Evolutionary conservation across 2,329 filamentous ascomycete genomes (phyloP), one percentile per base, ranked within the genome.

Genomic region (Colletotrichum liriopes): DNA sequence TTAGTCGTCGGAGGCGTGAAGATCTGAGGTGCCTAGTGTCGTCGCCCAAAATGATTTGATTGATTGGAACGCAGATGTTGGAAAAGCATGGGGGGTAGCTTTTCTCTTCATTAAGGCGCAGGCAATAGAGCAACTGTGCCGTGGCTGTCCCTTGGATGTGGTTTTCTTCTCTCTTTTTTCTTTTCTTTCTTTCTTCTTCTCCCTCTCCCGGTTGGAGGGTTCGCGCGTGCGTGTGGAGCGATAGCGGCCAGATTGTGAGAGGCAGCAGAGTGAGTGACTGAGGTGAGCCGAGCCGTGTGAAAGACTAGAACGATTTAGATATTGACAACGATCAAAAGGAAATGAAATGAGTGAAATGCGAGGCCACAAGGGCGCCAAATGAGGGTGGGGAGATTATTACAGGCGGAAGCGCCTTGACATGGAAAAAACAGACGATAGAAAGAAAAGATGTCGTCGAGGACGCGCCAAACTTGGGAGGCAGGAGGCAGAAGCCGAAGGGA

Each of bases 231-330:
- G 23, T 68, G 51, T 62, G 58, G 43, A 55, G 32, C 35, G 58
- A 29, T 32, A 20, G 56, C 32, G 26, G 45, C 35, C 20, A 55
- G 7, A 12, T 16, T 54, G 29, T 8, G 65, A 6, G 65, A 12
- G 45, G 16, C 14, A 43, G 61, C 29, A 20, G 58, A 72, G 69
- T 56, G 58, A 69, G 43, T 54, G 65, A 59, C 69, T 72, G 37
- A 62, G 43, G 58, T 58, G 58, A 63, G 65, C 43, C 29, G 68
- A 32, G 37, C 35, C 37, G 51, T 65, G 23, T 26, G 37, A 51
- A 51, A 45, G 49, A 56, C 70, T 59, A 72, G 29, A 59, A 65
- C 32, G 18, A 64, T 58, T 14, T 39, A 71, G 32, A 70, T 52
- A 52, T 41, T 45, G 69, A 14, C 26, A 49, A 26, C 8, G 18